Percentiles rank a stretch among this genome's conserved stretches.
phyloP scores from a whole-genome alignment of 352 stramenopile genomes.

The Phytophthora megakarya region DNA sequence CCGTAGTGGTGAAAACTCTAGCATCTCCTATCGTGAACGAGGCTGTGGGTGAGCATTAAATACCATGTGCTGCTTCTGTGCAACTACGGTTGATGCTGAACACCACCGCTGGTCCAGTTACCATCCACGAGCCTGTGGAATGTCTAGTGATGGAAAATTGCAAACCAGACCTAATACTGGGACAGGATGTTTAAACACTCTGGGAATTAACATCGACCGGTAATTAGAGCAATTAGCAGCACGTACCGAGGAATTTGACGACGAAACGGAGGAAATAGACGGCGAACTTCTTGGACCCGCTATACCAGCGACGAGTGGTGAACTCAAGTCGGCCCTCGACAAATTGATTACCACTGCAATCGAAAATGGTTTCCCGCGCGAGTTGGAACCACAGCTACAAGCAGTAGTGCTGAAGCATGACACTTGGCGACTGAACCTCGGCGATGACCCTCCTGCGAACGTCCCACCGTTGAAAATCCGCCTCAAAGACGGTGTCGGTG shows the following conservation, averaged over 20 bases:
- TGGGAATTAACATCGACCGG: neutral
- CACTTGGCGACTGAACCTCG: neutral
- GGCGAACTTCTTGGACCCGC: neutral
- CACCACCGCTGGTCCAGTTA: neutral
- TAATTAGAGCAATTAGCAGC: neutral
- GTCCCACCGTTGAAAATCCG: neutral
- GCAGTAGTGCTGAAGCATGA: neutral
- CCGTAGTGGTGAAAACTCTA: neutral
- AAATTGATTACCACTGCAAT: neutral
- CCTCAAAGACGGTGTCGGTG: neutral
- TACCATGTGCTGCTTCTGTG: neutral
- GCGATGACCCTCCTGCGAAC: neutral
- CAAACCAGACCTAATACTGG: neutral
- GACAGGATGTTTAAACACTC: neutral
- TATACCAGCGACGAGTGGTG: neutral
- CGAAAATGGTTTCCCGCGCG: neutral
- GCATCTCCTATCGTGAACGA: neutral
- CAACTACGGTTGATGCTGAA: neutral
- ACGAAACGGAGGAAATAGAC: neutral
- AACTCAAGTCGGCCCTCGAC: neutral
- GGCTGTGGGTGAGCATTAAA: neutral
- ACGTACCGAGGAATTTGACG: neutral
- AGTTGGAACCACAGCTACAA: neutral
- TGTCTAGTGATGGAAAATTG: neutral
- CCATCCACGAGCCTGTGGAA: neutral